Conservation (phyloP, 164 flowering plant genomes). For the Berberis vulgaris region DNA sequence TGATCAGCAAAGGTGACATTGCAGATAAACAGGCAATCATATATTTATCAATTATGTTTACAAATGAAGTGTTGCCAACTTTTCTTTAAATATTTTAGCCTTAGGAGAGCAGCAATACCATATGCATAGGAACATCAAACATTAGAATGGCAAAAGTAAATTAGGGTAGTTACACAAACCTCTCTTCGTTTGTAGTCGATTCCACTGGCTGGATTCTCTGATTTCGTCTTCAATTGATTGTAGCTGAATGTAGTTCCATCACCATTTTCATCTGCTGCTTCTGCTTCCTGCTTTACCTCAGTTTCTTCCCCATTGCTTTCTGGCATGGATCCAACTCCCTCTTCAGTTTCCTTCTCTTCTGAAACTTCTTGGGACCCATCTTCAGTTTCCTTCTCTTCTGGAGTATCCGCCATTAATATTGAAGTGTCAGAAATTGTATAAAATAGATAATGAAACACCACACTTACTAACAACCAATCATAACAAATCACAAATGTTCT, state of each 20-base stretch:
- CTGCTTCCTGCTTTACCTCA: conserved; percentile 32
- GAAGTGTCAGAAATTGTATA: too few species aligned
- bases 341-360: conserved; percentile 30
- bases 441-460: too few species aligned
- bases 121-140: background rate
- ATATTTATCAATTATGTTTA: too few species aligned
- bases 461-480: too few species aligned
- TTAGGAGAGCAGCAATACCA: background rate
- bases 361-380: conserved; percentile 16
- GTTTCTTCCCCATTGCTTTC: conserved; percentile 48
- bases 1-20: background rate
- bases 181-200: conserved; percentile 88
- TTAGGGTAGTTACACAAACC: conserved; percentile 32
- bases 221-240: conserved; percentile 70
- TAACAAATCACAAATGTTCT: too few species aligned
- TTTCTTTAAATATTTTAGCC: too few species aligned
- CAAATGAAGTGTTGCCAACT: too few species aligned
- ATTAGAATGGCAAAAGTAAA: background rate
- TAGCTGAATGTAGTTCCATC: conserved; percentile 50
- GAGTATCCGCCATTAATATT: background rate
- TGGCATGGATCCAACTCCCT: conserved; percentile 20
- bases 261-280: conserved; percentile 31
- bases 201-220: conserved; percentile 76
- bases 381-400: conserved; percentile 28
- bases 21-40: background rate